Conservation (phyloP, 106 monocot genomes). For the Dendrobium officinale region DNA sequence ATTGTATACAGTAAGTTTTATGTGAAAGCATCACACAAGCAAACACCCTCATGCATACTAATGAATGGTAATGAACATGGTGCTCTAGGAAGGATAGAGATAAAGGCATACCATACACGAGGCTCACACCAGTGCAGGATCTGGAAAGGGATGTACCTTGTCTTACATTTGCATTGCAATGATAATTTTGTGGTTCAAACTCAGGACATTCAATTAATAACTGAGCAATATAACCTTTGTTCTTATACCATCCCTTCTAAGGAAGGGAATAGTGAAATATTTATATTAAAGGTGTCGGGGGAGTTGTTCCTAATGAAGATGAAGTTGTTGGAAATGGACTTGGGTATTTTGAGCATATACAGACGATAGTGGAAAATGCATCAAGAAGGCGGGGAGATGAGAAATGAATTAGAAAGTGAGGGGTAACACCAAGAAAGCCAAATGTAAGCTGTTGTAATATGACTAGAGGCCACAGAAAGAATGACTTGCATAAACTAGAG, state of each 20-base stretch:
- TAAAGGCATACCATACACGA: background rate
- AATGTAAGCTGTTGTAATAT: background rate
- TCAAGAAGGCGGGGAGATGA: background rate
- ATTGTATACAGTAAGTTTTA: background rate
- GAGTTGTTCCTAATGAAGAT: background rate
- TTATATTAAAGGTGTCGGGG: background rate
- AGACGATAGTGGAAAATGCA: background rate
- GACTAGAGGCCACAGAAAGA: background rate
- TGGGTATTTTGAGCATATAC: background rate
- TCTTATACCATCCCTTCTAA: background rate
- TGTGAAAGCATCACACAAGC: background rate
- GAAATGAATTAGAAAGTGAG: too few relatives aligned
- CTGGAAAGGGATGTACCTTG: background rate
- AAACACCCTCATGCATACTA: background rate
- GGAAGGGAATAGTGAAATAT: background rate
- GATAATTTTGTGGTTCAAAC: background rate
- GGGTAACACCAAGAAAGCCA: too few relatives aligned
- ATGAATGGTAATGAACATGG: background rate
- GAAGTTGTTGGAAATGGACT: background rate
- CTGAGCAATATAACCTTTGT: background rate
- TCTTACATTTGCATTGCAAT: background rate
- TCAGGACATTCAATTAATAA: background rate
- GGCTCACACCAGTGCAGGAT: background rate
- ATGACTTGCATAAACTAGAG: too few relatives aligned
- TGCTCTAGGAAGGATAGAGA: background rate